A percentile compares a stretch with the other conserved stretches of the same genome.
Conservation (phyloP, 1,284 basidiomycete species). For the Leccinum cinnamomeum region DNA sequence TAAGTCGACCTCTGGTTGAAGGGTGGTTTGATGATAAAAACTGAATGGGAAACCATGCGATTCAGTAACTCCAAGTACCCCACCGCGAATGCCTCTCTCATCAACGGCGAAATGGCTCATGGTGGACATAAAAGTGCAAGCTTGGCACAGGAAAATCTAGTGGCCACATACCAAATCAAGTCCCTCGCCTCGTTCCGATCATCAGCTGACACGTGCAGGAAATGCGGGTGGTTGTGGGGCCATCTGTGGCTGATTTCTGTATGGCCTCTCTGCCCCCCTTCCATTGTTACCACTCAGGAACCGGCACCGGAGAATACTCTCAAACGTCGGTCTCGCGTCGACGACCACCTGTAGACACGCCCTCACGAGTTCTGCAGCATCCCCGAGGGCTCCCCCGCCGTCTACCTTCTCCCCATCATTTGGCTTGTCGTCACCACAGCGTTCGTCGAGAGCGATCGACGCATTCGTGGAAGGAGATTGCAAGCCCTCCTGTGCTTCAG, state of each 20-base stretch:
- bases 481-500: constrained; percentile 80
- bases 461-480: constrained; percentile 72
- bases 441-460: constrained; percentile 71
- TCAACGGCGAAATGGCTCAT: constrained; percentile 1
- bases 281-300: constrained; percentile 74
- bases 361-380: constrained; percentile 77
- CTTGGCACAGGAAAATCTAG: constrained; percentile 4
- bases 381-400: constrained; percentile 77
- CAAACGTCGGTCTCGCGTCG: constrained; percentile 75
- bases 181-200: constrained; percentile 13
- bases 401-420: constrained; percentile 70
- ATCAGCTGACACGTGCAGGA: constrained; percentile 30
- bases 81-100: background rate
- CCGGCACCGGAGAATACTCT: constrained; percentile 71
- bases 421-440: constrained; percentile 71
- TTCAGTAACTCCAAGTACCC: too few relatives aligned
- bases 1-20: constrained; percentile 73
- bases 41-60: too few relatives aligned
- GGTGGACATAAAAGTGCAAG: constrained; percentile 10
- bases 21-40: constrained; percentile 43
- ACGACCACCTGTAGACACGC: constrained; percentile 79
- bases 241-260: constrained; percentile 28
- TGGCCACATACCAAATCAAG: constrained; percentile 15
- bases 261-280: constrained; percentile 48
- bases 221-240: constrained; percentile 35